These are phyloP conservation scores for Tremella yokohamensis DNA, from an alignment of 768 basidiomycete genomes.

Conservation along the genomic window DNA sequence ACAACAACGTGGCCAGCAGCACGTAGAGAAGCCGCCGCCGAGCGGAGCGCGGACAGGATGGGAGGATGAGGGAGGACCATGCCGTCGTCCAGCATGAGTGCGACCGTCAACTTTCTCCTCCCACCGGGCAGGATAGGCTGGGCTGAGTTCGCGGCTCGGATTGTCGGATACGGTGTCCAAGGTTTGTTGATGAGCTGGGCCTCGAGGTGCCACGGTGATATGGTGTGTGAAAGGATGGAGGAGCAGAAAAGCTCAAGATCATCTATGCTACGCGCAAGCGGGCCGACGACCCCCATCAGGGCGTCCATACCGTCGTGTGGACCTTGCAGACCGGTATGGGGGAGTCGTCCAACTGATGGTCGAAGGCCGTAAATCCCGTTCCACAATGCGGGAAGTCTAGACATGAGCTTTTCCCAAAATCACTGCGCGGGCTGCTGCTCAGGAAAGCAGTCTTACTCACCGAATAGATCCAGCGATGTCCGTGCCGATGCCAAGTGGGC, in stretches of 20 bases:
- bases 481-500: conserved; percentile 28
- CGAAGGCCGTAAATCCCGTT: conserved; percentile 17
- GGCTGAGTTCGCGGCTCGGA: background rate
- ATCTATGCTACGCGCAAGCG: conserved; percentile 56
- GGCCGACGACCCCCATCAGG: conserved; percentile 51
- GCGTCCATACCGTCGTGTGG: conserved; percentile 10
- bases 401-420: conserved; percentile 19
- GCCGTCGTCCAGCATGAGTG: conserved; percentile 33
- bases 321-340: conserved; percentile 7
- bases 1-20: conserved; percentile 39
- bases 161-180: conserved; percentile 47
- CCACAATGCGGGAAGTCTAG: conserved; percentile 13
- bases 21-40: conserved; percentile 26
- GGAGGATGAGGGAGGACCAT: conserved; percentile 35
- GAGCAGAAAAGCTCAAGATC: conserved; percentile 58
- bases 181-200: conserved; percentile 57
- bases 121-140: background rate
- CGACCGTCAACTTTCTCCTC: background rate
- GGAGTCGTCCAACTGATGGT: conserved; percentile 6
- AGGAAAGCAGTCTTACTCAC: background rate
- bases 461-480: conserved; percentile 13
- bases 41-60: conserved; percentile 21
- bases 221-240: conserved; percentile 53
- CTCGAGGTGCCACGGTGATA: conserved; percentile 56
- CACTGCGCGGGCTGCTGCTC: too few species aligned